These are phyloP conservation scores for Puccinia triticina DNA, from an alignment of 1,284 basidiomycete genomes.

Conservation along the genomic window DNA sequence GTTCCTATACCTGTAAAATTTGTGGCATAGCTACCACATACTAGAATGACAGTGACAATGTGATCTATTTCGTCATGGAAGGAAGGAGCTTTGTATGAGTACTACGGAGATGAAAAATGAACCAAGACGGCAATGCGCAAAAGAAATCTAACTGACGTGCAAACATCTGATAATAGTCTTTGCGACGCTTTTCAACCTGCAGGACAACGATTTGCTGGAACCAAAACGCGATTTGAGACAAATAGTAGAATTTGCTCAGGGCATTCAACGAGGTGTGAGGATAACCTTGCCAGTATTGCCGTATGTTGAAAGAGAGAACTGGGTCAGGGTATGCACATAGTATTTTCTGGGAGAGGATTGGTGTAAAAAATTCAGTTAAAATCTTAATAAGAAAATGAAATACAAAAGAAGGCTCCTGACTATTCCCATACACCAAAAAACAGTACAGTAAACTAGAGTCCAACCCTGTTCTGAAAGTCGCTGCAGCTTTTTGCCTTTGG, in stretches of 20 bases:
- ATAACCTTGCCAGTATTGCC: constrained; percentile 53
- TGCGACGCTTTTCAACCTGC: constrained; percentile 58
- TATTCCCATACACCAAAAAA: constrained; percentile 45
- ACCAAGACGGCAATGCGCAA: background rate
- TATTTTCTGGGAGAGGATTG: constrained; percentile 20
- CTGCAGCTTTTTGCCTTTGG: constrained; percentile 4
- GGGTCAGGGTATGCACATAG: constrained; percentile 14
- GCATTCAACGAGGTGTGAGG: constrained; percentile 56
- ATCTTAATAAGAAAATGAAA: background rate
- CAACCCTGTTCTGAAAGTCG: constrained; percentile 49
- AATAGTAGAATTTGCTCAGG: constrained; percentile 59
- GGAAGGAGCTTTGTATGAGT: background rate
- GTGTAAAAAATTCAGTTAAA: background rate
- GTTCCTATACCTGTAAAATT: constrained; percentile 59
- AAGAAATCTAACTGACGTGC: constrained; percentile 49
- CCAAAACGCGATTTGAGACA: constrained; percentile 60
- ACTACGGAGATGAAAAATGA: too few relatives aligned
- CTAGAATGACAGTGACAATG: constrained; percentile 59
- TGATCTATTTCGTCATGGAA: constrained; percentile 54
- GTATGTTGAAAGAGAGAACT: constrained; percentile 38
- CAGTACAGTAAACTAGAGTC: constrained; percentile 12
- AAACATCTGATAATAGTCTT: constrained; percentile 60
- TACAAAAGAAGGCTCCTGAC: background rate
- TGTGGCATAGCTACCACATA: constrained; percentile 57
- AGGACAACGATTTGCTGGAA: constrained; percentile 60